These are phyloP conservation scores for Hypomontagnella monticulosa DNA, from an alignment of 495 filamentous ascomycete genomes.

Conservation along the genomic window DNA sequence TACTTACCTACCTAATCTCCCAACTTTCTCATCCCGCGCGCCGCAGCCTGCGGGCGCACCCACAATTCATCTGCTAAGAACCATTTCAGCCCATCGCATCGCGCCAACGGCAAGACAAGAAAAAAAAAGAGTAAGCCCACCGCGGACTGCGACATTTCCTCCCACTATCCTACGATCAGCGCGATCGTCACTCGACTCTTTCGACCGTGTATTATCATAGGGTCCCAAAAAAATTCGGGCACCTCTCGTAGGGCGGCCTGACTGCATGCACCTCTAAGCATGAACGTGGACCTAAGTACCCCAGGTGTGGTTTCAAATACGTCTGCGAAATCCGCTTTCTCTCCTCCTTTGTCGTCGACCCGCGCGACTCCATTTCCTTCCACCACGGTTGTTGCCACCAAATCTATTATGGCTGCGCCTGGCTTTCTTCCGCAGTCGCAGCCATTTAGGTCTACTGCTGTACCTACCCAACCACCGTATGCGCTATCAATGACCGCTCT, in stretches of 20 bases:
- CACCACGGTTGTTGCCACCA: conserved; percentile 44
- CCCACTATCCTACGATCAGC: conserved; percentile 52
- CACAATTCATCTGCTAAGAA: conserved; percentile 13
- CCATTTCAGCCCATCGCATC: conserved; percentile 15
- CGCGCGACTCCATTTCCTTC: conserved; percentile 50
- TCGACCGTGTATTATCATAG: conserved; percentile 33
- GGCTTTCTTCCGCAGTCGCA: conserved; percentile 50
- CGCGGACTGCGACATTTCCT: conserved; percentile 35
- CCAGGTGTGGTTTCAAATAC: conserved; percentile 48
- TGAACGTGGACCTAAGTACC: conserved; percentile 55
- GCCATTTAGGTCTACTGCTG: conserved; percentile 44
- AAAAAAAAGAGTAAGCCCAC: conserved; percentile 23
- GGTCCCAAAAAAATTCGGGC: conserved; percentile 26
- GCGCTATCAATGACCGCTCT: conserved; percentile 47
- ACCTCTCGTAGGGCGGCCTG: conserved; percentile 38
- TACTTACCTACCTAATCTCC: conserved; percentile 17
- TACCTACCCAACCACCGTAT: conserved; percentile 51
- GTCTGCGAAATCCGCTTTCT: conserved; percentile 43
- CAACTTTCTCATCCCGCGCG: conserved; percentile 24
- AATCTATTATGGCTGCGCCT: conserved; percentile 53
- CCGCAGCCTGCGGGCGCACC: conserved; percentile 21
- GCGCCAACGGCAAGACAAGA: conserved; percentile 19
- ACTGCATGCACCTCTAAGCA: conserved; percentile 56
- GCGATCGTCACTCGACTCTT: conserved; percentile 50
- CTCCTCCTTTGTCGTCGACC: conserved; percentile 47